These are phyloP conservation scores for Cerioporus squamosus DNA, from an alignment of 1,284 basidiomycete genomes.

Conservation along the genomic window DNA sequence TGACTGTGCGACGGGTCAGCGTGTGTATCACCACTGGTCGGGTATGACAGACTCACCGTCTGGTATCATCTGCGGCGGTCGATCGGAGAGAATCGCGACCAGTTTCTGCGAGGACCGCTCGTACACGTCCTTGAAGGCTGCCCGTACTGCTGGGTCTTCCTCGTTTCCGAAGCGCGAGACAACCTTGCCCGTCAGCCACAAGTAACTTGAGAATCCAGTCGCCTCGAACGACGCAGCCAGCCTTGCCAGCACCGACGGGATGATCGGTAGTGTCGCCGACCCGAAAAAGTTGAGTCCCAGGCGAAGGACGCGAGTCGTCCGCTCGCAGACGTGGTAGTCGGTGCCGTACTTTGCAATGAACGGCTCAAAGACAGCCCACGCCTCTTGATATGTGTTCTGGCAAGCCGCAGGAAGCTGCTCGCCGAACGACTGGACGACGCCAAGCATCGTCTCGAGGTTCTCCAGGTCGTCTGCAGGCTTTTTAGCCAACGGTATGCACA, in stretches of 20 bases:
- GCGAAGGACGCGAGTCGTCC: slow-evolving; percentile 86
- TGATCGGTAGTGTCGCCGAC: slow-evolving; percentile 64
- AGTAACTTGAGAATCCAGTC: slow-evolving; percentile 86
- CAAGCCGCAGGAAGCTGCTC: slow-evolving; percentile 84
- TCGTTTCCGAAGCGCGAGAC: slow-evolving; percentile 75
- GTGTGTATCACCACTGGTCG: neutral
- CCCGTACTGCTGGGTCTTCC: slow-evolving; percentile 54
- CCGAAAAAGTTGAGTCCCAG: slow-evolving; percentile 86
- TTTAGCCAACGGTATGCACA: slow-evolving; percentile 20
- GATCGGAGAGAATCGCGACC: slow-evolving; percentile 67
- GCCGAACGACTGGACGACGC: slow-evolving; percentile 80
- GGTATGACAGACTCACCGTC: slow-evolving; percentile 61
- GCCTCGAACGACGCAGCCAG: slow-evolving; percentile 82
- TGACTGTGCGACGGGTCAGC: slow-evolving; percentile 54
- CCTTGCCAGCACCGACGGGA: slow-evolving; percentile 74
- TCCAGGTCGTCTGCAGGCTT: slow-evolving; percentile 73
- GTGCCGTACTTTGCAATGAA: slow-evolving; percentile 85
- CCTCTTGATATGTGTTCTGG: slow-evolving; percentile 76
- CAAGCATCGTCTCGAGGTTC: slow-evolving; percentile 88
- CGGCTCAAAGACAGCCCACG: slow-evolving; percentile 84
- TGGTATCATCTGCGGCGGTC: slow-evolving; percentile 73
- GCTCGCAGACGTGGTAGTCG: slow-evolving; percentile 83
- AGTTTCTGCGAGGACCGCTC: slow-evolving; percentile 77
- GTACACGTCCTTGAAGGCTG: slow-evolving; percentile 67
- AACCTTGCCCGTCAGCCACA: slow-evolving; percentile 94